Evolutionary conservation across 2,329 filamentous ascomycete genomes (phyloP).

Genomic region (Nemania diffusa): DNA sequence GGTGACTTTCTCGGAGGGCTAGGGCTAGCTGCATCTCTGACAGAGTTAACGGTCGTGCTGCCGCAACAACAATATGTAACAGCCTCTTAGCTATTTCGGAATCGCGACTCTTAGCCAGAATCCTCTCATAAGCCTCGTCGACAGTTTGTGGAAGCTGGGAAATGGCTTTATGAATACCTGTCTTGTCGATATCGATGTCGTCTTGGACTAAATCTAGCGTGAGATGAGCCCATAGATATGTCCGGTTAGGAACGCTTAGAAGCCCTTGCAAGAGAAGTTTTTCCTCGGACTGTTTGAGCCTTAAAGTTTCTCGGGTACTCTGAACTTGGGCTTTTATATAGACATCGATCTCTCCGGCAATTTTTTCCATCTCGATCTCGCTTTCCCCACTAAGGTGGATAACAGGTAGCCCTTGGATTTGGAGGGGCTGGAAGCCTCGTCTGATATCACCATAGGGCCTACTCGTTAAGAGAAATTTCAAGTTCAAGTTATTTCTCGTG

Average conservation of each 20-base stretch:
- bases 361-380: constrained; percentile 7
- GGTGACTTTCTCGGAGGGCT: background rate
- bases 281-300: background rate
- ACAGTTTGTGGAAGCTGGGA: constrained; percentile 8
- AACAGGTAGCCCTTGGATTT: background rate
- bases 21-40: constrained; percentile 11
- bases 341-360: constrained; percentile 20
- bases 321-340: background rate
- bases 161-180: background rate
- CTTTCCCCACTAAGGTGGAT: constrained; percentile 16
- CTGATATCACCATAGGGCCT: constrained; percentile 4
- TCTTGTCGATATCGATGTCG: background rate
- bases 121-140: constrained; percentile 17
- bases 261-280: background rate
- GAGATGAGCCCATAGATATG: constrained; percentile 26
- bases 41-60: constrained; percentile 11
- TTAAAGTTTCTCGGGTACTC: background rate
- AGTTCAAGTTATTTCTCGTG: background rate
- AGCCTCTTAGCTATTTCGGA: background rate
- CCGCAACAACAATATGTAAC: constrained; percentile 17
- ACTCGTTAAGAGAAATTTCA: constrained; percentile 28
- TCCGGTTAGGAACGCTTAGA: constrained; percentile 8
- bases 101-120: background rate
- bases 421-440: background rate
- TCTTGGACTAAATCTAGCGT: constrained; percentile 1